phyloP scores from a whole-genome alignment of 257 asterid species.

The Ocimum tenuiflorum region DNA sequence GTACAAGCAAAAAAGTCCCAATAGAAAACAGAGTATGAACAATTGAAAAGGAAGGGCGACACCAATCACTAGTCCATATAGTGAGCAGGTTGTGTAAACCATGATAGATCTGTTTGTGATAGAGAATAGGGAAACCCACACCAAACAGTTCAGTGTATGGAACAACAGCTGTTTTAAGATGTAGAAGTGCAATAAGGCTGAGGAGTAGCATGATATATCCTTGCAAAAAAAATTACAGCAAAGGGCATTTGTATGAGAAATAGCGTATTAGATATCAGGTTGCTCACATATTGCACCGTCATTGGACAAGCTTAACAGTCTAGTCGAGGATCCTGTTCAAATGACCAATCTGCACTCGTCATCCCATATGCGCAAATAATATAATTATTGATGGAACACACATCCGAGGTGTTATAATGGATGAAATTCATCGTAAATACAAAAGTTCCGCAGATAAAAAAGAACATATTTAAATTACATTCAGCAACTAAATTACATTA shows the following conservation, averaged over 20 bases:
- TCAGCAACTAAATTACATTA: conserved; percentile 20
- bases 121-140: not conserved
- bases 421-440: not conserved
- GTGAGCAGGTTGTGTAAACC: not conserved
- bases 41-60: not conserved
- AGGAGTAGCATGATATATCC: not conserved
- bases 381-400: not conserved
- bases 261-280: not conserved
- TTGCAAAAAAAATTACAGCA: conserved; percentile 4
- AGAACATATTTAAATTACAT: conserved; percentile 1
- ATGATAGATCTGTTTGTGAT: not conserved
- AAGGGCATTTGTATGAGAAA: not conserved
- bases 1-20: not conserved
- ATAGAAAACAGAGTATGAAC: not conserved
- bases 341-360: not conserved
- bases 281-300: conserved; percentile 7
- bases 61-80: not conserved
- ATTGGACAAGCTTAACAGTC: not conserved
- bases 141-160: not conserved
- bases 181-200: not conserved
- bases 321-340: not conserved
- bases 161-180: not conserved
- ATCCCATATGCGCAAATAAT: not conserved
- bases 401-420: not conserved
- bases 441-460: conserved; percentile 1